phyloP scores from a whole-genome alignment of 768 basidiomycete species.

The Rossbeevera mucosa region DNA sequence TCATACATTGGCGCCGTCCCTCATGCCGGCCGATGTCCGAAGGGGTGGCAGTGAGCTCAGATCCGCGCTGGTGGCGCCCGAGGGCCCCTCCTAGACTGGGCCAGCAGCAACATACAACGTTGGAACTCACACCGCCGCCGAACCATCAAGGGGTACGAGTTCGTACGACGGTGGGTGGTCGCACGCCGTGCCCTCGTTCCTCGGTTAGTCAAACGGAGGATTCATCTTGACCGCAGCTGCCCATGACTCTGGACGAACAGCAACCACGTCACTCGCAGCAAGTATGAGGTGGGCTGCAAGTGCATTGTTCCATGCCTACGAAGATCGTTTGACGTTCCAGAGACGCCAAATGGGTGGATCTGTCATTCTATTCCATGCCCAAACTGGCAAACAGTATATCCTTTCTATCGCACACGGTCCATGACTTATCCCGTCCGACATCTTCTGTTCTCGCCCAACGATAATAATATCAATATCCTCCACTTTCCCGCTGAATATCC shows the following conservation, averaged over 20 bases:
- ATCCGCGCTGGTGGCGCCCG: too few species aligned
- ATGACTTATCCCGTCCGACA: neutral
- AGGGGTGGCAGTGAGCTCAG: too few species aligned
- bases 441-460: neutral
- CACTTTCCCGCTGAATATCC: neutral
- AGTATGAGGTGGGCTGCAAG: slow-evolving; percentile 67
- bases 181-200: slow-evolving; percentile 37
- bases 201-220: slow-evolving; percentile 72
- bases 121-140: slow-evolving; percentile 14
- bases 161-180: slow-evolving; percentile 23
- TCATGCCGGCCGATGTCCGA: too few species aligned
- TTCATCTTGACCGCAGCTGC: slow-evolving; percentile 94
- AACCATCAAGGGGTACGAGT: slow-evolving; percentile 22
- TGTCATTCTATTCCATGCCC: neutral
- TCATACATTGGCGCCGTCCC: slow-evolving; percentile 42
- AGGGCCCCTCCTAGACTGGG: too few species aligned
- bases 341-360: neutral
- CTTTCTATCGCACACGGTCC: neutral
- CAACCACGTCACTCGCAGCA: slow-evolving; percentile 88
- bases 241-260: slow-evolving; percentile 83
- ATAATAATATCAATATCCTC: neutral
- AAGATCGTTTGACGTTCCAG: too few species aligned
- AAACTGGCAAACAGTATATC: neutral
- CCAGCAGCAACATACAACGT: slow-evolving; percentile 4
- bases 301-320: too few species aligned